A percentile compares a stretch with the other conserved stretches of the same genome.
These are phyloP conservation scores for Dioszegia aurantiaca DNA, from an alignment of 768 basidiomycete genomes.

Conservation along the genomic window DNA sequence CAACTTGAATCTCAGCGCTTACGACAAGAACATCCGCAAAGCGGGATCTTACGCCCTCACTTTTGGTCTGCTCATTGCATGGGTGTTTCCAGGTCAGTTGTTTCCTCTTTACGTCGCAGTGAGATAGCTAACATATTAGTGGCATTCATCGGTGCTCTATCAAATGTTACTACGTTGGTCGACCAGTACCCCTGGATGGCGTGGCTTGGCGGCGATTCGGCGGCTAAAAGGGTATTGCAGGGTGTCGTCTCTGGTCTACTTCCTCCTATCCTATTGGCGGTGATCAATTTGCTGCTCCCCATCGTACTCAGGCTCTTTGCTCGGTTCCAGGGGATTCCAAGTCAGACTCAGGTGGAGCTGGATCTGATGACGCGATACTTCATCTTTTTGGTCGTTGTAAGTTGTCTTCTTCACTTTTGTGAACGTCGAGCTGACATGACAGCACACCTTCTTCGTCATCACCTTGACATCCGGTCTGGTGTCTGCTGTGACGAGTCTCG, in stretches of 20 bases:
- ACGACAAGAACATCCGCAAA: slow-evolving; percentile 69
- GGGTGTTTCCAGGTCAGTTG: slow-evolving; percentile 73
- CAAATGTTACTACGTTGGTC: slow-evolving; percentile 71
- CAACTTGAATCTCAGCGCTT: slow-evolving; percentile 84
- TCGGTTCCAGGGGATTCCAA: slow-evolving; percentile 85
- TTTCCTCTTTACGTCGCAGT: not conserved
- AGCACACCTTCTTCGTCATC: slow-evolving; percentile 93
- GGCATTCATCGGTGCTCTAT: slow-evolving; percentile 78
- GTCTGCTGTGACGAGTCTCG: slow-evolving; percentile 63
- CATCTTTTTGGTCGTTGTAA: slow-evolving; percentile 83
- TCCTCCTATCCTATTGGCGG: slow-evolving; percentile 78
- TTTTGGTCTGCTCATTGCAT: slow-evolving; percentile 74
- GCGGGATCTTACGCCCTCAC: slow-evolving; percentile 72
- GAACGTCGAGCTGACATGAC: slow-evolving; percentile 20
- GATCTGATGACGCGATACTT: slow-evolving; percentile 90
- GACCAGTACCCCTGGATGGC: slow-evolving; percentile 65
- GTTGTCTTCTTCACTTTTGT: slow-evolving; percentile 49
- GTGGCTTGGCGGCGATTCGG: slow-evolving; percentile 59
- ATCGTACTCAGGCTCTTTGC: slow-evolving; percentile 77
- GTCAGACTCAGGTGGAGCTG: slow-evolving; percentile 75
- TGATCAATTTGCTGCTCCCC: slow-evolving; percentile 85
- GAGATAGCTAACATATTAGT: slow-evolving; percentile 53
- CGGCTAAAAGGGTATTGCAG: slow-evolving; percentile 56
- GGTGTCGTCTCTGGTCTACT: slow-evolving; percentile 87
- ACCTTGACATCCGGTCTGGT: slow-evolving; percentile 81